These are phyloP conservation scores for Zygoascus flipseniorum DNA, from an alignment of 805 yeast species.

Conservation along the genomic window DNA sequence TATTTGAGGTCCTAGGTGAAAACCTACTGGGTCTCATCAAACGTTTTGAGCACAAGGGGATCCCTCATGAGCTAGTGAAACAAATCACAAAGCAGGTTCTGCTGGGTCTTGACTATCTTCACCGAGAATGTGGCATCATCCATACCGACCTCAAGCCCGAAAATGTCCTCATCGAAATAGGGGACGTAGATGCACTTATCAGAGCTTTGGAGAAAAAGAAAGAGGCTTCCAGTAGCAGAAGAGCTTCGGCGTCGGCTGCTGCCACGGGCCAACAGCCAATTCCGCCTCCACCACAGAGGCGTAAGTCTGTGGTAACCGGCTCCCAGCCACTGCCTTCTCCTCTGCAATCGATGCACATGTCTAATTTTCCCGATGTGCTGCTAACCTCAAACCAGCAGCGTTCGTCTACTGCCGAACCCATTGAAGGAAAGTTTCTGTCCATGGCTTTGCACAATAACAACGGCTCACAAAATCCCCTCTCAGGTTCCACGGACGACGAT, in stretches of 20 bases:
- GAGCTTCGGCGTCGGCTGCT: neutral
- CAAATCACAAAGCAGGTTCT: constrained; percentile 74
- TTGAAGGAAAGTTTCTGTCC: constrained; percentile 5
- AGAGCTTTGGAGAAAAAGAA: constrained; percentile 43
- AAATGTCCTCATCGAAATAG: constrained; percentile 69
- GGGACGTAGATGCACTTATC: constrained; percentile 73
- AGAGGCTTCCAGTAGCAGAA: neutral
- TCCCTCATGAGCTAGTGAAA: constrained; percentile 69
- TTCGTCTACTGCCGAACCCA: neutral
- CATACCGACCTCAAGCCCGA: constrained; percentile 72
- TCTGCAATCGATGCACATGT: constrained; percentile 40
- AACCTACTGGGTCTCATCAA: constrained; percentile 77
- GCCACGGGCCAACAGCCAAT: neutral
- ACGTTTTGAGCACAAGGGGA: constrained; percentile 66
- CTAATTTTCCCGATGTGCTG: constrained; percentile 8
- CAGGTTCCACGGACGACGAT: constrained; percentile 1
- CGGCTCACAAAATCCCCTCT: neutral
- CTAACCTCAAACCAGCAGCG: constrained; percentile 3
- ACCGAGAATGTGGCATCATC: constrained; percentile 63
- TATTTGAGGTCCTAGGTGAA: constrained; percentile 94
- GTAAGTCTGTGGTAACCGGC: constrained; percentile 75
- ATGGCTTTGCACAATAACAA: constrained; percentile 1
- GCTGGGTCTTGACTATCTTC: constrained; percentile 63
- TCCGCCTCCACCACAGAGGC: constrained; percentile 29
- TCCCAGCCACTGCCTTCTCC: constrained; percentile 93